These are phyloP conservation scores for Starmera caribaea DNA, from an alignment of 805 yeast species.

Conservation along the genomic window DNA sequence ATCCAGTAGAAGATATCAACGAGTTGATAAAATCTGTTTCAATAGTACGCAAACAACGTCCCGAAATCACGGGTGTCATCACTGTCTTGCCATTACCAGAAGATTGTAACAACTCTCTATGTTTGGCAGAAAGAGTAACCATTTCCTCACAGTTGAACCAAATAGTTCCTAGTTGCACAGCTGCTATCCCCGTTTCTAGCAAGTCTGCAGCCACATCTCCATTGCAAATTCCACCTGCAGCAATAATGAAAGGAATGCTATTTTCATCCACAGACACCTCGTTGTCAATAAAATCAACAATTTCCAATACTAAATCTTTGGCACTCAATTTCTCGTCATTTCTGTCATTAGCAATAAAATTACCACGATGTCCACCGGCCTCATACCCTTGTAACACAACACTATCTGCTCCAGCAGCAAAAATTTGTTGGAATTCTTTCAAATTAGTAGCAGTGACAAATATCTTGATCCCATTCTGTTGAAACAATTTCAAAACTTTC, in stretches of 20 bases:
- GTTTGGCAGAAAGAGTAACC: conserved; percentile 10
- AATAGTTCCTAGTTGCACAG: conserved; percentile 47
- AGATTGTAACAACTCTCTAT: conserved; percentile 5
- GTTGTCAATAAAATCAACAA: conserved; percentile 12
- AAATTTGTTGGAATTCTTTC: conserved; percentile 28
- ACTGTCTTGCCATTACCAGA: conserved; percentile 19
- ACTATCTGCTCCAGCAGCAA: conserved; percentile 32
- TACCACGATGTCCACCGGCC: conserved; percentile 61
- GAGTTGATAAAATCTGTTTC: conserved; percentile 15
- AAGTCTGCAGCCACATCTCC: conserved; percentile 21
- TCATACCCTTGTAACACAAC: conserved; percentile 48
- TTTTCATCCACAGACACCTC: background rate
- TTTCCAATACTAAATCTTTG: conserved; percentile 12
- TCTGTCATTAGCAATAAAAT: conserved; percentile 26
- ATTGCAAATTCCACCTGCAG: conserved; percentile 45
- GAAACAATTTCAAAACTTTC: conserved; percentile 23
- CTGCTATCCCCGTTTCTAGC: conserved; percentile 35
- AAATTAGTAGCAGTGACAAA: conserved; percentile 39
- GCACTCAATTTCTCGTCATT: conserved; percentile 27
- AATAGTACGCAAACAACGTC: conserved; percentile 16
- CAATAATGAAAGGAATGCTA: conserved; percentile 24
- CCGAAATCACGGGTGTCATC: conserved; percentile 15
- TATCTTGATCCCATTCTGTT: conserved; percentile 28
- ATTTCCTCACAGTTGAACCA: conserved; percentile 23
- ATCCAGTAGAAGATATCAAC: conserved; percentile 1